These are phyloP conservation scores for Lentinula sp. DNA, from an alignment of 768 basidiomycete genomes.

Conservation along the genomic window DNA sequence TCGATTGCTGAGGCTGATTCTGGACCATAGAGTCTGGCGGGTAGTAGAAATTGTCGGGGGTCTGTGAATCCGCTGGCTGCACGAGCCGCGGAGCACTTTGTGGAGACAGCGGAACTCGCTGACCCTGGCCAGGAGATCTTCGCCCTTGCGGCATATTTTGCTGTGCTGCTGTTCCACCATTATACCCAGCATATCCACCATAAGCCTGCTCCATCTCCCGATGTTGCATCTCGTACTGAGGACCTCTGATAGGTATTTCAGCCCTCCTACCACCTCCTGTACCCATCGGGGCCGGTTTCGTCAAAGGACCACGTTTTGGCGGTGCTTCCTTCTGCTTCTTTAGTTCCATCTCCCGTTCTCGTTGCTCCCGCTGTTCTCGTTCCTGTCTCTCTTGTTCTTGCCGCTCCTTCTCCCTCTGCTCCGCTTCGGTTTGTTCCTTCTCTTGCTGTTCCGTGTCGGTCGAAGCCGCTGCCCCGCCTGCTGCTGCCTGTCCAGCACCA, in stretches of 20 bases:
- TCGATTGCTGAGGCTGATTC: slow-evolving; percentile 3
- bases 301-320: slow-evolving; percentile 54
- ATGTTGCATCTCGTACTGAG: slow-evolving; percentile 93
- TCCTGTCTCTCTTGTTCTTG: slow-evolving; percentile 34
- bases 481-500: slow-evolving; percentile 31
- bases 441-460: slow-evolving; percentile 34
- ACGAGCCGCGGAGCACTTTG: slow-evolving; percentile 20
- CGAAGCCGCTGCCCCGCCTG: slow-evolving; percentile 31
- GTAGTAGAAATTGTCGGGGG: slow-evolving; percentile 32
- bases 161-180: slow-evolving; percentile 14
- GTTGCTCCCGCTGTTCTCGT: slow-evolving; percentile 37
- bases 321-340: slow-evolving; percentile 48
- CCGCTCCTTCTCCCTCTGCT: slow-evolving; percentile 33
- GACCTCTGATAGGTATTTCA: slow-evolving; percentile 83
- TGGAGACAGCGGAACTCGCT: slow-evolving; percentile 16
- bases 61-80: slow-evolving; percentile 11
- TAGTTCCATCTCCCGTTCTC: slow-evolving; percentile 42
- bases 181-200: slow-evolving; percentile 35
- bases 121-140: slow-evolving; percentile 19
- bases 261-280: slow-evolving; percentile 55
- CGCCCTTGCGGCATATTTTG: slow-evolving; percentile 23
- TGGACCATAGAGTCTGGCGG: slow-evolving; percentile 19
- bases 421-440: slow-evolving; percentile 34
- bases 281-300: slow-evolving; percentile 50
- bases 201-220: slow-evolving; percentile 91